Base-by-base conservation (phyloP, 163 green algal genomes). In the Chloroidium sp. region DNA sequence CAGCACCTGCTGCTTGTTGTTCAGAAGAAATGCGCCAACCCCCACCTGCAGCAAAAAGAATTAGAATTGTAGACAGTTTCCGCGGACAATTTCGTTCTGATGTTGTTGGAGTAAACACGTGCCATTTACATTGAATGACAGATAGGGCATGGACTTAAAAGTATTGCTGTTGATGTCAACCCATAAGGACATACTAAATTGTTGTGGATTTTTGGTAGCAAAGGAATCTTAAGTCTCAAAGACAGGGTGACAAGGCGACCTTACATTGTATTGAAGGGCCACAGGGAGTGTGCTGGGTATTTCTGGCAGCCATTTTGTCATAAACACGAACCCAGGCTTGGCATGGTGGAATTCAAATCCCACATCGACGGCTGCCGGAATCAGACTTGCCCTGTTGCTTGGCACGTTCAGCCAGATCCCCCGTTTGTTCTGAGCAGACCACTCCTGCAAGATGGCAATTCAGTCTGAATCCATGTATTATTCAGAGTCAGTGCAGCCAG, bases 21-120 rank as follows among this genome's bases (percentile, higher is more conserved):
- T 93, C 3, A 95, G 74, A 57, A 97, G 90, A 80, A 96, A 93
- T 0, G 91, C 91, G 12, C 93, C 93, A 14, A 97, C 86, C 0
- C 93, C 93, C 0, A 96, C 92, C 87, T 93, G 84, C 69, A 74
- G 3, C 36, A 2, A 79, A 4, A 61, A 59, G 13, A 61, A 72
- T 72, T 72, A 10, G 6, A n/a, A n/a, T 6, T 10, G 6, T 10
- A 72, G 64, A n/a, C 64, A 72, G 64, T 10, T 72, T 72, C 6
- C 64, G 6, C 6, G 6, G 8, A 72, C 6, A 10, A 10, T 72
- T 72, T 10, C 64, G 6, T 6, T n/a, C 64, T 72, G 64, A 36
- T 36, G 36, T 36, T 36, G 36, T 36, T 36, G 36, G 36, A 36
- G 36, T 36, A 36, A 36, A 36, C 36, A 36, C 36, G 36, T 36